Conservation (phyloP, 75 land plant genomes). For the Picea glauca region DNA sequence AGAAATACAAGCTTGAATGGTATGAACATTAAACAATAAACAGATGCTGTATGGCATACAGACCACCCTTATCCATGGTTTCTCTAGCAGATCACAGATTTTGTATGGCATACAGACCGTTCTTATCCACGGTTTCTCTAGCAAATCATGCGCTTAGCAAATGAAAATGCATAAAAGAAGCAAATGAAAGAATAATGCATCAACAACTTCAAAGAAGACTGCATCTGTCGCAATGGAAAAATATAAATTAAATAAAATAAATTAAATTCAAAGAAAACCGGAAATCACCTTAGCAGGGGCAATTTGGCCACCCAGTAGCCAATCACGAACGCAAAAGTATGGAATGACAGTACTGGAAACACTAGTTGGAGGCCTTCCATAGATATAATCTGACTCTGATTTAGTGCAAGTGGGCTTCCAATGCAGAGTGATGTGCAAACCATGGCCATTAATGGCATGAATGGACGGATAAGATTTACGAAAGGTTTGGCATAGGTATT, state of each 20-base stretch:
- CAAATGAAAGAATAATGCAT: neutral
- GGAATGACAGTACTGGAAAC: slow-evolving; percentile 79
- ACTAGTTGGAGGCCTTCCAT: slow-evolving; percentile 65
- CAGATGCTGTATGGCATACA: neutral
- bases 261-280: no score
- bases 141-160: neutral
- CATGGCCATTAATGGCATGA: slow-evolving; percentile 96
- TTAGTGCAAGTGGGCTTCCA: slow-evolving; percentile 94
- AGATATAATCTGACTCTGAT: slow-evolving; percentile 59
- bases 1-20: neutral
- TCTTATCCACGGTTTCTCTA: no score
- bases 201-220: neutral
- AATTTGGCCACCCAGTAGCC: slow-evolving; percentile 87
- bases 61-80: neutral
- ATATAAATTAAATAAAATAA: no score
- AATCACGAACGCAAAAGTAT: slow-evolving; percentile 57
- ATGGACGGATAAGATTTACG: slow-evolving; percentile 61
- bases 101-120: no score
- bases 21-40: neutral
- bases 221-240: no score
- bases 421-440: slow-evolving; percentile 94
- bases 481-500: slow-evolving; percentile 95
- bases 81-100: no score
- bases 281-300: slow-evolving; percentile 23
- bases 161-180: neutral